Conservation (phyloP, 495 filamentous ascomycete species). For the Trichoderma virens region DNA sequence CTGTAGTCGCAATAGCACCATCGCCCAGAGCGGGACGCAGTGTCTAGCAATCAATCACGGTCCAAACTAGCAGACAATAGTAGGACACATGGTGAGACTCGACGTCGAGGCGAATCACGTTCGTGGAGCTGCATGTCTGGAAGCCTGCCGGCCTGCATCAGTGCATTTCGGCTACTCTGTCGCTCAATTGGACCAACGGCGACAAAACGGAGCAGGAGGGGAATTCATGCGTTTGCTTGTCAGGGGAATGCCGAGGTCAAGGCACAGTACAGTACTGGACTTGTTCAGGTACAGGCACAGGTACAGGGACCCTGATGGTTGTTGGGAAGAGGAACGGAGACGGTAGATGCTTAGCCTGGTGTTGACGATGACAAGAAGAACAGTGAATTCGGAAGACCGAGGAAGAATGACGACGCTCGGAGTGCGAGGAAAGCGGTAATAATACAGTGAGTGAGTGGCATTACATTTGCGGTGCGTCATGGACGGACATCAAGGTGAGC, state of each 20-base stretch:
- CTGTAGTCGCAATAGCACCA: neutral
- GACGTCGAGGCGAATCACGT: conserved; percentile 1
- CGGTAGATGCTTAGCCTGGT: too few species aligned
- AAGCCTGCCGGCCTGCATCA: neutral
- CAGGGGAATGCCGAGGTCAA: too few species aligned
- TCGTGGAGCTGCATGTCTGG: neutral
- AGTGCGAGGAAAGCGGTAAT: neutral
- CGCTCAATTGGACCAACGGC: neutral
- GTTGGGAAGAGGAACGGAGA: too few species aligned
- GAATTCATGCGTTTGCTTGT: too few species aligned
- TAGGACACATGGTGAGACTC: neutral
- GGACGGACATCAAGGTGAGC: conserved; percentile 1
- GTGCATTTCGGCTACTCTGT: neutral
- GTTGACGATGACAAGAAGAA: too few species aligned
- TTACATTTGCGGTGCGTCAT: neutral
- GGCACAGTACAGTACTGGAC: too few species aligned
- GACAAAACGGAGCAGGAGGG: too few species aligned
- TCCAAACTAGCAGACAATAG: neutral
- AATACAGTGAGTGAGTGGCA: neutral
- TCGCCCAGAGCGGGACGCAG: neutral
- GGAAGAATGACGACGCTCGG: neutral
- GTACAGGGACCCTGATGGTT: too few species aligned
- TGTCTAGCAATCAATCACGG: neutral
- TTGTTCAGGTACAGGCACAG: too few species aligned
- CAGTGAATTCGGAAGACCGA: too few species aligned